Base-by-base conservation (phyloP, 345 rosid species). In the Dipteronia sinensis region DNA sequence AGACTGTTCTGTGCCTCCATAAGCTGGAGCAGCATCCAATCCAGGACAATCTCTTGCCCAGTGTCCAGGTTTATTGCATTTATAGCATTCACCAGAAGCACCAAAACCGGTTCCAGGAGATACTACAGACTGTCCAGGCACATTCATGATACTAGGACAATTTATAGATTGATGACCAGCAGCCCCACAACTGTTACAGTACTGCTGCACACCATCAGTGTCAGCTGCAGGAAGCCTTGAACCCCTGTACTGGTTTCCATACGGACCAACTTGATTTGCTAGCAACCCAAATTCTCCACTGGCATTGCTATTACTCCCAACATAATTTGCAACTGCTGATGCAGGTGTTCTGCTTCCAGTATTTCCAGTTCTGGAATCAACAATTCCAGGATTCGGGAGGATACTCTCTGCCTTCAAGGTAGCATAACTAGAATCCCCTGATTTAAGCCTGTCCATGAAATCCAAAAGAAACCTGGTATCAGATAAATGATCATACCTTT, bases 1-100 rank as follows among this genome's bases (percentile, higher is more conserved):
- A 4, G 90, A 75, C 38, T 86, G 88, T 70, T 76, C 82, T 8
- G 89, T 77, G 83, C 80, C 72, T 71, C 92, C 88, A 67, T 87
- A 85, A 20, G 89, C 87, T 59, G 86, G 84, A 72, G 77, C 79
- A 47, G 65, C 73, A 72, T 51, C 76, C 13, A 68, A 13, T 10
- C 88, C 86, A 17, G 95, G 91, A 71, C 95, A 91, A 77, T 87
- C 89, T 78, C 81, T 88, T 19, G 90, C 89, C 93, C 93, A 91
- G 76, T 89, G 95, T 67, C 95, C 95, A n/a, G 79, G 49, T 78
- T 89, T 90, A 82, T 83, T 86, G 69, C 95, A 89, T 69, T 89
- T 91, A 69, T 23, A 89, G 82, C 95, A 89, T 73, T 86, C 88
- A 47, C 77, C 82, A 46, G 71, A 69, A 29, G 78, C 80, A 20